Conservation (phyloP, 768 basidiomycete genomes). For the Russula ochroleuca region DNA sequence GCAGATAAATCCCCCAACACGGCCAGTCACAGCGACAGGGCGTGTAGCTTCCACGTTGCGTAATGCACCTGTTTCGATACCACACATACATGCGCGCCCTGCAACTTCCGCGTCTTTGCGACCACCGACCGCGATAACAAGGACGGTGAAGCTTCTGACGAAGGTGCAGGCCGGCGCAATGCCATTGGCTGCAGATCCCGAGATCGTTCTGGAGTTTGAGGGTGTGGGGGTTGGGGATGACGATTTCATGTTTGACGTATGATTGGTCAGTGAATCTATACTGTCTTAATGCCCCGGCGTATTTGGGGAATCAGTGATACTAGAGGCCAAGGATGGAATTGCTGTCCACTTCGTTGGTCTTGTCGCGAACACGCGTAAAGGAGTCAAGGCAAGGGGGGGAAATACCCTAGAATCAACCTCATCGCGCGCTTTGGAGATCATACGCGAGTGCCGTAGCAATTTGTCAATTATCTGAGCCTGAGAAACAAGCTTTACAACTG, state of each 20-base stretch:
- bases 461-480: neutral
- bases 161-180: neutral
- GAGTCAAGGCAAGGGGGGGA: neutral
- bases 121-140: neutral
- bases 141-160: neutral
- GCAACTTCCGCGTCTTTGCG: constrained; percentile 16
- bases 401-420: neutral
- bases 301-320: neutral
- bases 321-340: neutral
- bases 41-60: constrained; percentile 1
- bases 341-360: neutral
- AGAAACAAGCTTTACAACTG: neutral
- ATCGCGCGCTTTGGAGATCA: neutral
- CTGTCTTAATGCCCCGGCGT: neutral
- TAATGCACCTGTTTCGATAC: neutral
- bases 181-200: neutral
- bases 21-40: constrained; percentile 1
- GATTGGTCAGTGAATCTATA: neutral
- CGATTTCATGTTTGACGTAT: constrained; percentile 21
- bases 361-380: neutral
- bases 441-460: neutral
- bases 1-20: neutral
- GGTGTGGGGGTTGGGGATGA: neutral
- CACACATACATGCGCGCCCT: constrained; percentile 6
- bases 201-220: constrained; percentile 5